Conservation (phyloP, 441 rosid species). For the Sinapis alba region DNA sequence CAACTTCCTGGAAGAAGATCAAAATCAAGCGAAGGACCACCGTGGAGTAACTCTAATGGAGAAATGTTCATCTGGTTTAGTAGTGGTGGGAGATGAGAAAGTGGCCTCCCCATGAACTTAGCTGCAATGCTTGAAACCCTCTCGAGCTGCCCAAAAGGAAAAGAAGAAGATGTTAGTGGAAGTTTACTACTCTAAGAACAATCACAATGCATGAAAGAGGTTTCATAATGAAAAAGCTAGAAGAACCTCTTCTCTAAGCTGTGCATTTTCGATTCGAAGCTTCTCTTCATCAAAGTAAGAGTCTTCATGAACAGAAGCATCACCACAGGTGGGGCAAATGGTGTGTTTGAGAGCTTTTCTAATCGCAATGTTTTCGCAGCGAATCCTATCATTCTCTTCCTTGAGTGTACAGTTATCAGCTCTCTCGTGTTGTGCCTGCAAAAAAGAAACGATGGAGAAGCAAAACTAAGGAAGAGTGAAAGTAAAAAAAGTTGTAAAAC, state of each 20-base stretch:
- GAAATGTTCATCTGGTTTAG: slow-evolving; percentile 64
- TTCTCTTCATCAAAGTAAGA: slow-evolving; percentile 81
- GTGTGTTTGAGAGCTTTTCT: slow-evolving; percentile 85
- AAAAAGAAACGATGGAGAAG: too few species aligned
- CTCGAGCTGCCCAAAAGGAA: slow-evolving; percentile 65
- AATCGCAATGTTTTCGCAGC: slow-evolving; percentile 87
- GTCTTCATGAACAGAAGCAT: slow-evolving; percentile 66
- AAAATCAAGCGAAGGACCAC: slow-evolving; percentile 75
- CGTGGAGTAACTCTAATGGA: slow-evolving; percentile 67
- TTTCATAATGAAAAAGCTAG: neutral
- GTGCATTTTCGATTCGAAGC: slow-evolving; percentile 80
- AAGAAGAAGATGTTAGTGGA: neutral
- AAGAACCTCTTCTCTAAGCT: slow-evolving; percentile 86
- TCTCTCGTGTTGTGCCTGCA: slow-evolving; percentile 86
- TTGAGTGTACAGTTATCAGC: slow-evolving; percentile 69
- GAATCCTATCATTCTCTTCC: slow-evolving; percentile 85
- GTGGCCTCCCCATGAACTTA: slow-evolving; percentile 88
- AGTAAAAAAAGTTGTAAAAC: slow-evolving; percentile 42
- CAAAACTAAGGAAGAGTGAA: neutral
- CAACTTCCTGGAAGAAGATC: slow-evolving; percentile 67
- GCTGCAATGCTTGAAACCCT: slow-evolving; percentile 93
- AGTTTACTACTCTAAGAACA: neutral
- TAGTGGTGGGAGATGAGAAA: slow-evolving; percentile 77
- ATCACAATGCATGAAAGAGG: neutral
- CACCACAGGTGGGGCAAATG: slow-evolving; percentile 89